Evolutionary conservation across 768 basidiomycete genomes (phyloP).

Genomic region (Kwoniella shandongensis): DNA sequence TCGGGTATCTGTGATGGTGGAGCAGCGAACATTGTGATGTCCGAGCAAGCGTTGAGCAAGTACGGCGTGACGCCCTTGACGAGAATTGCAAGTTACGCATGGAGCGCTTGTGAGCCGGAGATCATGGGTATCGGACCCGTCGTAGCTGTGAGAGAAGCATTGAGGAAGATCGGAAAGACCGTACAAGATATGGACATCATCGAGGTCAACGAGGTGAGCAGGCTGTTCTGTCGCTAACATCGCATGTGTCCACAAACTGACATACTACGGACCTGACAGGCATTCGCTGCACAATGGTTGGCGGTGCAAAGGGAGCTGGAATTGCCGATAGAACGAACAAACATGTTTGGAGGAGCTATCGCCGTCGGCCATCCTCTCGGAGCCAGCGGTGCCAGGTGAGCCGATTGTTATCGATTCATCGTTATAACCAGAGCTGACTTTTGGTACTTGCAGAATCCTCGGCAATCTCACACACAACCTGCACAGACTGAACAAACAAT

Average conservation of each 20-base stretch:
- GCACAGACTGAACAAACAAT: conserved; percentile 51
- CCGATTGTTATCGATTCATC: not conserved
- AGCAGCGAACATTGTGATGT: conserved; percentile 55
- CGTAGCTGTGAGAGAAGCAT: conserved; percentile 32
- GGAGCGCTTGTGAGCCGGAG: conserved; percentile 55
- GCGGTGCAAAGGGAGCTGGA: conserved; percentile 54
- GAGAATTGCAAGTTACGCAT: conserved; percentile 53
- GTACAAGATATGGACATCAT: conserved; percentile 54
- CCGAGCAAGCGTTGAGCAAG: conserved; percentile 48
- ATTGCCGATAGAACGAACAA: conserved; percentile 48
- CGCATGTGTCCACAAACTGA: too few relatives aligned
- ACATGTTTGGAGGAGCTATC: conserved; percentile 54
- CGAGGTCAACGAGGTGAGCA: conserved; percentile 51
- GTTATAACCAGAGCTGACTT: not conserved
- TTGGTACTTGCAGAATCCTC: conserved; percentile 40
- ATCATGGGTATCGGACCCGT: conserved; percentile 57
- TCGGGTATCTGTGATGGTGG: conserved; percentile 56
- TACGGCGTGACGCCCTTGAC: conserved; percentile 54
- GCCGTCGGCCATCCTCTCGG: conserved; percentile 46
- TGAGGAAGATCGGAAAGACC: conserved; percentile 40
- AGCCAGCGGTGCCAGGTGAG: conserved; percentile 42
- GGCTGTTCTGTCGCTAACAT: not conserved
- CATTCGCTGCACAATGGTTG: conserved; percentile 56
- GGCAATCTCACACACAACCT: conserved; percentile 55
- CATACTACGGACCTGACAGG: conserved; percentile 45